Evolutionary conservation across 2,329 filamentous ascomycete genomes (phyloP), one percentile per base, ranked within the genome.

Genomic region (Tolypocladium amazonense): DNA sequence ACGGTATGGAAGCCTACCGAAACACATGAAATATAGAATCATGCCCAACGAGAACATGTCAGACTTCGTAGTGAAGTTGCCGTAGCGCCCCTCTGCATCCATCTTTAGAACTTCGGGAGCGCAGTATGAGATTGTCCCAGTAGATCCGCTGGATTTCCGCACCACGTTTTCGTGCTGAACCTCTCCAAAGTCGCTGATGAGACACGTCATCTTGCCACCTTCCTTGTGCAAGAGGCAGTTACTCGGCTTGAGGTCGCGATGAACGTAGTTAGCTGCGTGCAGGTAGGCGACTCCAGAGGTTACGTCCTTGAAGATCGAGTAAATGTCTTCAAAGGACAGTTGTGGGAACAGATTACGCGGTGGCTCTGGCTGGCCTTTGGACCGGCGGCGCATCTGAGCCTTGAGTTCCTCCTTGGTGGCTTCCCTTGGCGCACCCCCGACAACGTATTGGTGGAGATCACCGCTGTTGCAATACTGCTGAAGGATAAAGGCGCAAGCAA

Each of bases 11-110:
- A 99, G 80, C 55, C 88, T 83, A 1, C 88, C 90, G 70, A 99
- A 99, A 71, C 94, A 99, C 81, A 99, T 88, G 70, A 99, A 99
- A 72, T 97, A 96, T 4, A 99, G 81, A 59, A 97, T 97, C 93
- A 99, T 97, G 56, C 94, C 94, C 0, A 99, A 78, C 1, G 92
- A 97, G 73, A 99, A 99, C n/a, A 99, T 89, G 69, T 99, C 94
- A 0, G 92, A 97, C 70, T 97, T 99, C 33, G 90, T 92, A 0
- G 92, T 96, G 68, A 99, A 99, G 70, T 97, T 96, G 9, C 89
- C 92, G 66, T 90, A 93, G 0, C 82, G 82, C 0, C 93, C 93
- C 35, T 79, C 80, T 0, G 82, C 75, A 60, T 86, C 87, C 65
- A 83, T 82, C 57, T 83, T 86, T 37, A 99, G 77, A 0, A 99